Evolutionary conservation across 1,284 basidiomycete genomes (phyloP).

Genomic region (Austroboletus novae-zelandiae): DNA sequence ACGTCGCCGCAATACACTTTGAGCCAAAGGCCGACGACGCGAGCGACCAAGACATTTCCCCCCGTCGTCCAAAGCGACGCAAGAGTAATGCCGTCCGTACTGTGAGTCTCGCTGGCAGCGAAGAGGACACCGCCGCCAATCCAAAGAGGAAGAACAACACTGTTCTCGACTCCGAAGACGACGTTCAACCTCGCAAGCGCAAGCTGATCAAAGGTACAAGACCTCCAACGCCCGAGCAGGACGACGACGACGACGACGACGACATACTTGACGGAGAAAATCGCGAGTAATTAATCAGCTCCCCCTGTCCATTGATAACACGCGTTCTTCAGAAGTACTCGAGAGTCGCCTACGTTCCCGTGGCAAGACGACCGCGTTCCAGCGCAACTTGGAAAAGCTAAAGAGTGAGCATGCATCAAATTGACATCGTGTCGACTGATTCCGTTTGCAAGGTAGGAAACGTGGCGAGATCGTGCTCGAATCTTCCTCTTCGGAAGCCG

Average conservation of each 20-base stretch:
- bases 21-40: conserved; percentile 35
- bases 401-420: conserved; percentile 45
- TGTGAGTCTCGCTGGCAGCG: conserved; percentile 25
- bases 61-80: conserved; percentile 35
- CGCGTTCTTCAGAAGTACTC: conserved; percentile 51
- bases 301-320: conserved; percentile 1
- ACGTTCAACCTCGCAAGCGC: conserved; percentile 35
- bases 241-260: conserved; percentile 27
- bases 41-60: conserved; percentile 36
- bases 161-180: conserved; percentile 30
- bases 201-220: conserved; percentile 50
- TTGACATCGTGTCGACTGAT: conserved; percentile 5
- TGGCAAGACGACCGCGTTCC: conserved; percentile 56
- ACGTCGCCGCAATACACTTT: conserved; percentile 51
- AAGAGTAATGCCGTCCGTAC: conserved; percentile 14
- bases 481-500: conserved; percentile 38
- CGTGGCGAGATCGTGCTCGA: conserved; percentile 39
- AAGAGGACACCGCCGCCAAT: background rate
- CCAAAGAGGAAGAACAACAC: conserved; percentile 20
- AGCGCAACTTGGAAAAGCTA: conserved; percentile 59
- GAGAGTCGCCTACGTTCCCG: conserved; percentile 60
- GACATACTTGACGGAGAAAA: conserved; percentile 56
- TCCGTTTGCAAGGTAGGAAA: conserved; percentile 42
- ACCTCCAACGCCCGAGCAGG: conserved; percentile 46
- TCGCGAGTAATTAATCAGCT: conserved; percentile 34